Base-by-base conservation (phyloP, 257 asterid genomes). In the Solanum virginianum region DNA sequence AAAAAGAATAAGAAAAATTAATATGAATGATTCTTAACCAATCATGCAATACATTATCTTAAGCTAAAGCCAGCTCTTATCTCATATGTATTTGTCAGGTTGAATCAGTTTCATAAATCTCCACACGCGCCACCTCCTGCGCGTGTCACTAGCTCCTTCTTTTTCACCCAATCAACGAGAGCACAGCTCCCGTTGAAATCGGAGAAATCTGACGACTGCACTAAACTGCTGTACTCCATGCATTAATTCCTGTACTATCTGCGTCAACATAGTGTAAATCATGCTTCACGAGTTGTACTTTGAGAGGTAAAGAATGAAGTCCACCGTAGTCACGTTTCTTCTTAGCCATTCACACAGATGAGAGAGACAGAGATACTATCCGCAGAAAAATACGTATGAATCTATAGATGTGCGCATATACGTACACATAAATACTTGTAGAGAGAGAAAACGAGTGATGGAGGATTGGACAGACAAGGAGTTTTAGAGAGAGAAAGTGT, bases 401-500 rank as follows among this genome's bases (percentile, higher is more conserved):
- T 81, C 70, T 59, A 12, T 59, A 59, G 13, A 26, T 49, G 59
- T 59, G 20, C 26, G 26, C 49, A 10, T 60, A 59, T 59, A 41
- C 55, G 12, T 12, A 20, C 56, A 69, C 29, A 68, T 69, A 69
- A 22, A 69, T 83, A 32, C 74, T 45, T 22, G 29, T 22, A 62
- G 47, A 62, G 59, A 49, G 83, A 53, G 62, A 79, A 84, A 29
- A 16, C n/a, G 77, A 49, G 74, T n/a, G 82, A 39, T 54, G 53
- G n/a, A 63, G 29, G 83, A 26, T 32, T 77, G 62, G 85, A 81
- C 87, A 84, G 86, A 80, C 85, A 85, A 11, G 81, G 20, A 53
- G 7, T 51, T 65, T 41, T 39, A 55, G 87, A 83, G 87, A 87
- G 89, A 84, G 89, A 85, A 39, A 85, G 39, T 51, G 83, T 59